Evolutionary conservation across 2,329 filamentous ascomycete genomes (phyloP), one percentile per base, ranked within the genome.

Genomic region (Aspergillus jensenii): DNA sequence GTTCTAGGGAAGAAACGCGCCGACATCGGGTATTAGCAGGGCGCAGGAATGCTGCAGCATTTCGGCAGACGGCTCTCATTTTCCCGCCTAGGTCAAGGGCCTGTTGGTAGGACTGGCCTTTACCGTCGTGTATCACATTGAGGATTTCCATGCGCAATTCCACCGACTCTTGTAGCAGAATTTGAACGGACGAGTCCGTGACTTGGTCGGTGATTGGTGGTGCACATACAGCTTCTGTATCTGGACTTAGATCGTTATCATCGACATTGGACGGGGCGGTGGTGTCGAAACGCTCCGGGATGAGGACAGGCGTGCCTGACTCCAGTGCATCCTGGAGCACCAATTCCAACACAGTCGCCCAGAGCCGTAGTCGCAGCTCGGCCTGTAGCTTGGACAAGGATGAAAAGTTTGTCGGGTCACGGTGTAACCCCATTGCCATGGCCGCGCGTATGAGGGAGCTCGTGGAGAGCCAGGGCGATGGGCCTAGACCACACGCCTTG

Each of bases 341-440:
- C 44, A 66, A 33, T 48, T 66, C 64, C 17, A 62, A 47, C 8
- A 65, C 54, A 35, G 64, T 66, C 15, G 58, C 39, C 64, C 62
- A 66, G 33, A 66, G 56, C 6, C 62, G 56, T 11, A 25, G 27
- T 12, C 55, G 63, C 44, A 61, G 65, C 53, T 54, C 62, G 5
- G 55, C 37, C 47, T 62, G 54, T 8, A 59, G 60, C 2, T 59
- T 21, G 1, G 62, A 62, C 52, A 71, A 58, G 2, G 43, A 27
- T 7, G 64, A 56, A 40, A 71, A 64, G 12, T 53, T 45, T 39
- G 49, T 39, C n/a, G 68, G 67, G 55, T 72, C 65, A 27, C 60
- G 59, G 58, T 73, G 69, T 8, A 73, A 56, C 4, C 69, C 71
- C 59, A 71, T 65, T n/a, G 62, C 46, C 62, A 71, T 67, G 17